A percentile compares a stretch with the other conserved stretches of the same genome.
Conservation (phyloP, 148 eudicot species). For the Camellia japonica region DNA sequence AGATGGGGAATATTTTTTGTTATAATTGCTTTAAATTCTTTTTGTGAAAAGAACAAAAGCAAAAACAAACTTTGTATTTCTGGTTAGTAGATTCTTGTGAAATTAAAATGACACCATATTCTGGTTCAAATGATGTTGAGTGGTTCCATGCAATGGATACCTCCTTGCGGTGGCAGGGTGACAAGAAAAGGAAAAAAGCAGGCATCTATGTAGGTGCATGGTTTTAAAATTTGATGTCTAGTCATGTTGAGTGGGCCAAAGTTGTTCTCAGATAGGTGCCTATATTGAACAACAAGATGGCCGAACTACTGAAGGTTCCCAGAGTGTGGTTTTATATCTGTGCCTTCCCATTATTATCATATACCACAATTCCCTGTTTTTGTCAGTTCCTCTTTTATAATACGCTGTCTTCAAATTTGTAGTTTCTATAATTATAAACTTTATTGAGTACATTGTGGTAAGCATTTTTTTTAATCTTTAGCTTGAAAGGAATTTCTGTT, state of each 20-base stretch:
- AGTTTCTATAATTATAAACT: neutral
- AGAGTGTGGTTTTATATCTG: neutral
- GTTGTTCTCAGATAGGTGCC: slow-evolving; percentile 1
- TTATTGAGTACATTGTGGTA: neutral
- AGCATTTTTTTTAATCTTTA: neutral
- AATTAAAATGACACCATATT: neutral
- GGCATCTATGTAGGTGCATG: neutral
- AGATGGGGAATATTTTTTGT: neutral
- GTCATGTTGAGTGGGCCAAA: neutral
- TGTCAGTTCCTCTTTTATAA: neutral
- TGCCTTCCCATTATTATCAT: neutral
- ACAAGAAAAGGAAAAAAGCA: neutral
- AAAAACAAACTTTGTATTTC: neutral
- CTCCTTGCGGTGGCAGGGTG: neutral
- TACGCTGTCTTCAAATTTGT: neutral
- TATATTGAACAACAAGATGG: neutral
- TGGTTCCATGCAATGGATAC: neutral
- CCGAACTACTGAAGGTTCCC: neutral
- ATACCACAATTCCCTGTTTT: neutral
- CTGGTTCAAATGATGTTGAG: neutral
- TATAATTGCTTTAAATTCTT: neutral
- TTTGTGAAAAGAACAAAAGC: neutral
- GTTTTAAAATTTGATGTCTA: neutral
- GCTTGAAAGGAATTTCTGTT: slow-evolving; percentile 11
- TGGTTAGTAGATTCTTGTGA: neutral